phyloP scores from a whole-genome alignment of 1,139 yeast genomes.

The Blastobotrys elegans region DNA sequence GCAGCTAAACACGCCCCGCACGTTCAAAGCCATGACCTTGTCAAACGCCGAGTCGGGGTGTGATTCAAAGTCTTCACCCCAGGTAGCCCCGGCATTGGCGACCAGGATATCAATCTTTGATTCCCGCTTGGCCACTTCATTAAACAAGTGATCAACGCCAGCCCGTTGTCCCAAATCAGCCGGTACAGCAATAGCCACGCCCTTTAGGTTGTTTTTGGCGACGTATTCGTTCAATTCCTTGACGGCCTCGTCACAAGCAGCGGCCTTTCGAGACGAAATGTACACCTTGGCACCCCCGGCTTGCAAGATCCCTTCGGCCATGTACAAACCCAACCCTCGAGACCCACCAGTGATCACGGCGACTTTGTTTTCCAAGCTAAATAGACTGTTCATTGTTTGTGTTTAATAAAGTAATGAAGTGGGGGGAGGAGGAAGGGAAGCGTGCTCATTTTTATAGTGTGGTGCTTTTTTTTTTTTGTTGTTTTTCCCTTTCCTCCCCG shows the following conservation, averaged over 20 bases:
- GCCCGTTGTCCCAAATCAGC: constrained; percentile 54
- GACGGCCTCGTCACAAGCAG: constrained; percentile 61
- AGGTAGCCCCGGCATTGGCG: constrained; percentile 78
- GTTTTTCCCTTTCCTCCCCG: not conserved
- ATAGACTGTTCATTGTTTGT: constrained; percentile 10
- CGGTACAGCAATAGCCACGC: constrained; percentile 50
- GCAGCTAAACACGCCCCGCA: constrained; percentile 66
- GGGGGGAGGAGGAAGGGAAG: too few species aligned
- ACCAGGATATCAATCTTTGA: constrained; percentile 54
- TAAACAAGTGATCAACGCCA: constrained; percentile 46
- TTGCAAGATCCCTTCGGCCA: constrained; percentile 60
- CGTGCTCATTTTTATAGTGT: too few species aligned
- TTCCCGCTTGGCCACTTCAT: constrained; percentile 40
- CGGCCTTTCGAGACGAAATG: constrained; percentile 60
- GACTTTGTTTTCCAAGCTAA: constrained; percentile 44
- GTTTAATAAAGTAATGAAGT: too few species aligned
- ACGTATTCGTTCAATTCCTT: constrained; percentile 46
- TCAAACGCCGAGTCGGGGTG: constrained; percentile 62
- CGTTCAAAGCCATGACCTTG: constrained; percentile 60
- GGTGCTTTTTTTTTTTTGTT: not conserved
- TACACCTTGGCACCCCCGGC: constrained; percentile 63
- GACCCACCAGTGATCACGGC: constrained; percentile 80
- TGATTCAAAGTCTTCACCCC: constrained; percentile 64
- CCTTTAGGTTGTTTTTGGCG: constrained; percentile 38
- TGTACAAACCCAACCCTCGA: constrained; percentile 65